A percentile compares a stretch with the other conserved stretches of the same genome.
phyloP scores from a whole-genome alignment of 2,329 filamentous ascomycete species.

The Huntiella abstrusa region DNA sequence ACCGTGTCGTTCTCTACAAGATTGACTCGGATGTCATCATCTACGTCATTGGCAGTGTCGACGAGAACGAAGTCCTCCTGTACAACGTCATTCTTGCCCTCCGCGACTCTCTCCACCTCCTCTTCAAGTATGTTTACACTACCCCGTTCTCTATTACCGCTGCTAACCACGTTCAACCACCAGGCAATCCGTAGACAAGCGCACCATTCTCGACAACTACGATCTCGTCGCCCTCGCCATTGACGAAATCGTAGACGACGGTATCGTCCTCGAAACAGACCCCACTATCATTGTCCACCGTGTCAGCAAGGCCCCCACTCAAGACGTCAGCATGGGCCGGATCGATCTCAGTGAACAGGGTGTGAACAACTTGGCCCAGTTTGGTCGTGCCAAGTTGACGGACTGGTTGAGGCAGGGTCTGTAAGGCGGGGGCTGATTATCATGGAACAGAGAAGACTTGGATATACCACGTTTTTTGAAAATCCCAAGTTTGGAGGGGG shows the following conservation, averaged over 20 bases:
- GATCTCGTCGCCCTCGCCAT: conserved; percentile 85
- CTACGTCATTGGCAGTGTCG: conserved; percentile 76
- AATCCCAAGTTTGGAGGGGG: neutral
- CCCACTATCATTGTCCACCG: conserved; percentile 82
- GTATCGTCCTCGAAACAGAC: conserved; percentile 93
- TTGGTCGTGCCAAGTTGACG: conserved; percentile 78
- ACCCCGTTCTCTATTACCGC: neutral
- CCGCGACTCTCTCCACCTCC: conserved; percentile 70
- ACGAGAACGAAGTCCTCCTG: conserved; percentile 92
- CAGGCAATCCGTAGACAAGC: conserved; percentile 90
- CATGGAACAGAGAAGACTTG: neutral
- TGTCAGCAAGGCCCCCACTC: conserved; percentile 77
- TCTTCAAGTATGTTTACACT: conserved; percentile 58
- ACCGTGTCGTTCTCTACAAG: conserved; percentile 93
- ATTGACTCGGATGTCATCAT: conserved; percentile 92
- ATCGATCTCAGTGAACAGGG: conserved; percentile 94
- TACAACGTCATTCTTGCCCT: conserved; percentile 90
- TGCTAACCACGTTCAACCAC: neutral
- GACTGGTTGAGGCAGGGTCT: conserved; percentile 78
- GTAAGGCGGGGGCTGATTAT: conserved; percentile 21
- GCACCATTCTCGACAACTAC: conserved; percentile 97
- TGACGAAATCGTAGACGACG: conserved; percentile 88
- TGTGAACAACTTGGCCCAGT: conserved; percentile 80
- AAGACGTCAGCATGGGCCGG: conserved; percentile 81
- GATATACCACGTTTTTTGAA: neutral